These are phyloP conservation scores for Aspergillus ruber DNA, from an alignment of 2,329 filamentous ascomycete species.

Conservation along the genomic window DNA sequence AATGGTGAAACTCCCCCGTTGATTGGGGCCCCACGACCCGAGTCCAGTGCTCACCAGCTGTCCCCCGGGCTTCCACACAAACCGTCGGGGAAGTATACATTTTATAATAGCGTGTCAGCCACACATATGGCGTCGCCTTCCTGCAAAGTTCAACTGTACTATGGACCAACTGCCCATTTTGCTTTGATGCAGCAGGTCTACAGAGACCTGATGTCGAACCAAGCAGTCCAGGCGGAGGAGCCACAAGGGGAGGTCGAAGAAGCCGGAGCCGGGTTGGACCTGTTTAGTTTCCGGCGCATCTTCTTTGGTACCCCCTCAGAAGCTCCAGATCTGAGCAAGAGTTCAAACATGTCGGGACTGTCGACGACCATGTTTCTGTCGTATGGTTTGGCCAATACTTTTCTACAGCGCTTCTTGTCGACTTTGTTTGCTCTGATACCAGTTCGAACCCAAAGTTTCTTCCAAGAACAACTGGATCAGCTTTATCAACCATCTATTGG, in stretches of 20 bases:
- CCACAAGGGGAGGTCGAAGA: conserved; percentile 31
- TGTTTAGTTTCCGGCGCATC: conserved; percentile 33
- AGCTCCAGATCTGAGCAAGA: conserved; percentile 22
- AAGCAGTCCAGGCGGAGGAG: conserved; percentile 9
- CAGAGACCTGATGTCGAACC: conserved; percentile 22
- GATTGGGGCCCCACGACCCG: conserved; percentile 2
- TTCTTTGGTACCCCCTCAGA: conserved; percentile 37
- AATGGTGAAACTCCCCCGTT: conserved; percentile 2
- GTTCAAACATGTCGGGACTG: conserved; percentile 15
- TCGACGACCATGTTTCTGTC: conserved; percentile 33
- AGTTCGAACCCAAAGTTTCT: conserved; percentile 28
- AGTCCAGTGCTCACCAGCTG: conserved; percentile 6
- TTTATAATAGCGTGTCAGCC: conserved; percentile 42
- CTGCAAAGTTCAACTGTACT: conserved; percentile 41
- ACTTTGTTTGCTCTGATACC: conserved; percentile 37
- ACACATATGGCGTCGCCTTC: conserved; percentile 42
- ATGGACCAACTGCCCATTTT: conserved; percentile 44
- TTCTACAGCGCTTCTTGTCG: conserved; percentile 37
- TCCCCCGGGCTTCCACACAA: conserved; percentile 12
- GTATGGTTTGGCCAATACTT: conserved; percentile 30
- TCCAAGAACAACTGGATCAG: conserved; percentile 28
- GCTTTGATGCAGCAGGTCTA: conserved; percentile 38
- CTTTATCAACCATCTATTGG: conserved; percentile 28
- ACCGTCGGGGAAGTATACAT: conserved; percentile 13
- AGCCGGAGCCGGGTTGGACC: conserved; percentile 31